Evolutionary conservation across 208 protist species (phyloP).

Genomic region (Trypanosoma platydactyli): DNA sequence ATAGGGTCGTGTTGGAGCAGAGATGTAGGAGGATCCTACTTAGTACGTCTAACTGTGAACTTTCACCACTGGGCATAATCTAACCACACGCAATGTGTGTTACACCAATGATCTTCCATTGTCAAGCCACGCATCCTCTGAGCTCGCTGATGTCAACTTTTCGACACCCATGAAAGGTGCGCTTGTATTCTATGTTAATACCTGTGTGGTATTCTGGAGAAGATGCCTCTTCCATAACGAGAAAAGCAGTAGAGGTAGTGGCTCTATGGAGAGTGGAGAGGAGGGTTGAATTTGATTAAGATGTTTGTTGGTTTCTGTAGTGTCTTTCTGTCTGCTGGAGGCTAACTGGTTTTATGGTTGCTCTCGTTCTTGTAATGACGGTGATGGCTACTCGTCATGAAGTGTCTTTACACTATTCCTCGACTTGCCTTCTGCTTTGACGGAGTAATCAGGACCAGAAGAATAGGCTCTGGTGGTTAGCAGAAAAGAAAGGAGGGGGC

Average conservation of each 20-base stretch:
- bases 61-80: slow-evolving; percentile 77
- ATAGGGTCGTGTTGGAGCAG: slow-evolving; percentile 79
- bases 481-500: background rate
- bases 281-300: no score
- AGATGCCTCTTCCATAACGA: slow-evolving; percentile 31
- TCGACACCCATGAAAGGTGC: slow-evolving; percentile 85
- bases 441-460: background rate
- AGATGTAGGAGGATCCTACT: slow-evolving; percentile 92
- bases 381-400: no score
- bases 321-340: no score
- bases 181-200: slow-evolving; percentile 87
- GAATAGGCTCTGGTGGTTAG: background rate
- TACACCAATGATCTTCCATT: slow-evolving; percentile 89
- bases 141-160: slow-evolving; percentile 36
- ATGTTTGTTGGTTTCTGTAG: no score
- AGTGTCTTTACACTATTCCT: no score
- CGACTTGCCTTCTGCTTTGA: background rate
- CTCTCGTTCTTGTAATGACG: no score
- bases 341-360: no score
- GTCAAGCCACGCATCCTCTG: background rate
- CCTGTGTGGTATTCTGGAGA: slow-evolving; percentile 77
- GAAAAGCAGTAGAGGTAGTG: no score
- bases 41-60: slow-evolving; percentile 82
- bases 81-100: slow-evolving; percentile 84
- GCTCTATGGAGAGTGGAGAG: background rate